phyloP scores from a whole-genome alignment of 306 rosid genomes.

The Ziziphus jujuba region DNA sequence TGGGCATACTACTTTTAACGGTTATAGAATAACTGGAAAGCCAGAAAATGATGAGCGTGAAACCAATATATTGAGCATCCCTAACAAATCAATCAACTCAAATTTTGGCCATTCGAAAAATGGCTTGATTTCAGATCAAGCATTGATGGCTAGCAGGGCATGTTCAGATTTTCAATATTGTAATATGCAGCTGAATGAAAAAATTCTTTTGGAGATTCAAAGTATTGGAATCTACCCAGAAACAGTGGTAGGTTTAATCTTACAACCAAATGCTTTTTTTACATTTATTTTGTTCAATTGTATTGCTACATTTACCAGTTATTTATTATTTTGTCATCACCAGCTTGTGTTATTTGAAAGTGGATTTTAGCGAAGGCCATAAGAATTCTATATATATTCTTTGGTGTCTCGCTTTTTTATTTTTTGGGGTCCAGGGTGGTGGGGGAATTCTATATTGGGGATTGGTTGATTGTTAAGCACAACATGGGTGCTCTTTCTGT shows the following conservation, averaged over 20 bases:
- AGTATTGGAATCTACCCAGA: slow-evolving; percentile 83
- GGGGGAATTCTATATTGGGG: neutral
- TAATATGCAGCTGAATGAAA: slow-evolving; percentile 67
- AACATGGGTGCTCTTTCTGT: neutral
- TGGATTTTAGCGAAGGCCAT: no score
- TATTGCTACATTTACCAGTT: neutral
- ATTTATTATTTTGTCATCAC: neutral
- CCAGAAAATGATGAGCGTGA: slow-evolving; percentile 54
- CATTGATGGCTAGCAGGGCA: slow-evolving; percentile 41
- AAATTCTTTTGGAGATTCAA: slow-evolving; percentile 86
- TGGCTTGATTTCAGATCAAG: slow-evolving; percentile 59
- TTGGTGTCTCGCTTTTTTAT: no score
- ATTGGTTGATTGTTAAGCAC: neutral
- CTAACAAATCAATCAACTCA: slow-evolving; percentile 43
- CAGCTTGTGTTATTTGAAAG: neutral
- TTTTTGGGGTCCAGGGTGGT: no score
- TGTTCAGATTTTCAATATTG: slow-evolving; percentile 76
- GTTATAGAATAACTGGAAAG: slow-evolving; percentile 49
- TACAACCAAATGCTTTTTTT: slow-evolving; percentile 10
- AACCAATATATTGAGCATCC: slow-evolving; percentile 43
- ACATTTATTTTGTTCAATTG: neutral
- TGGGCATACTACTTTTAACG: slow-evolving; percentile 61
- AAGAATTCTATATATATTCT: no score
- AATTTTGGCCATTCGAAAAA: slow-evolving; percentile 49
- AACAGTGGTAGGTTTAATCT: slow-evolving; percentile 58